Base-by-base conservation (phyloP, 1,284 basidiomycete species). In the Malassezia equina region DNA sequence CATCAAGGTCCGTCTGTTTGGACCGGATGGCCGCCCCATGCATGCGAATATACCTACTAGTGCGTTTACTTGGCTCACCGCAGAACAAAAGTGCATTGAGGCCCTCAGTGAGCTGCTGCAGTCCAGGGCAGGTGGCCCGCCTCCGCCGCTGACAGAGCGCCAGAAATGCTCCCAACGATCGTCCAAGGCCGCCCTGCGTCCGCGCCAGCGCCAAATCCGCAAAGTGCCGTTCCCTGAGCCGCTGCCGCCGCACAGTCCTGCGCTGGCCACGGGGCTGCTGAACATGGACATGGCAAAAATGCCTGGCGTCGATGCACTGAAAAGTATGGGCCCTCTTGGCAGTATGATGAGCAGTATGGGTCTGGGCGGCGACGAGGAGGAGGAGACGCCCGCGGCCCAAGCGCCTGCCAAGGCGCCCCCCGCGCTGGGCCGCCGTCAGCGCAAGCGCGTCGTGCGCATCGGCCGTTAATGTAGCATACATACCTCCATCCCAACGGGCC, bases 1-100 rank as follows among this genome's bases (percentile, higher is more conserved):
- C 32, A 86, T 95, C 58, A 84, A 90, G 63, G 87, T 95, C 11
- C 50, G 62, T 28, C 86, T 88, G 67, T 86, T 89, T 81, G 84
- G 85, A 78, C 84, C 85, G 68, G 86, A 93, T 49, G 83, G 87
- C 0, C 78, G 79, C 57, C 80, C 84, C 12, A 72, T 87, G 51
- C 86, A 90, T 71, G 78, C 82, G 1, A 76, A 78, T 23, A 83
- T 93, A 66, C 84, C 82, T 76, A 65, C 47, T 46, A 71, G 62
- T 59, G 29, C 55, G 57, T 59, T 34, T 23, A 27, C 23, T 17
- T 36, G 3, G 15, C 33, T 27, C 11, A 36, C 46, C 19, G 9
- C 75, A 90, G 88, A 91, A 77, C 87, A 90, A 73, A 83, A 87
- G 64, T 79, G 93, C 2, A 79, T 71, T 3, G 62, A 67, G 15